Conservation (phyloP, 257 asterid genomes). For the Solanum tacnaense region DNA sequence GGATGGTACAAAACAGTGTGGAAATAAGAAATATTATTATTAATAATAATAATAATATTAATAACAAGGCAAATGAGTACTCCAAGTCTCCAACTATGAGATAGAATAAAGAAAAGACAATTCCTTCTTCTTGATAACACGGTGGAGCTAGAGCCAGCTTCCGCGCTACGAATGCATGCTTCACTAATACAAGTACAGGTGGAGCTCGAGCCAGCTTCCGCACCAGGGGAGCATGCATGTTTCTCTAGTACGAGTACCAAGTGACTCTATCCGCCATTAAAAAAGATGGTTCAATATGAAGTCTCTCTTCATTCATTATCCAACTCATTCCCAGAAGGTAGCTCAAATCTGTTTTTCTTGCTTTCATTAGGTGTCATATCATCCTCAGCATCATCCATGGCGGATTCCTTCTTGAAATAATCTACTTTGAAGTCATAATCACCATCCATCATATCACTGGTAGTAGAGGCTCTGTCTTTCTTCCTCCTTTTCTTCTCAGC, state of each 20-base stretch:
- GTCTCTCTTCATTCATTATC: slow-evolving; percentile 24
- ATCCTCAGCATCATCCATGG: slow-evolving; percentile 37
- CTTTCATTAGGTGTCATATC: neutral
- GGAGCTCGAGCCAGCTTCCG: neutral
- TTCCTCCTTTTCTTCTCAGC: slow-evolving; percentile 62
- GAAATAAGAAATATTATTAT: neutral
- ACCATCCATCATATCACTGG: slow-evolving; percentile 34
- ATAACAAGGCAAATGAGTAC: neutral
- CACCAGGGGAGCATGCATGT: neutral
- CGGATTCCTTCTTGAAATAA: slow-evolving; percentile 27
- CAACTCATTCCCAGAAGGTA: slow-evolving; percentile 57
- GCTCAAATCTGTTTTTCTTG: slow-evolving; percentile 42
- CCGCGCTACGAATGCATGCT: neutral
- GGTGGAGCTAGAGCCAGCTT: neutral
- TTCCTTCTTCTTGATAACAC: neutral
- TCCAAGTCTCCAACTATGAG: neutral
- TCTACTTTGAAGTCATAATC: slow-evolving; percentile 77
- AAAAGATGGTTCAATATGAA: neutral
- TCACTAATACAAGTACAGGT: neutral
- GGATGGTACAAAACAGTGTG: neutral
- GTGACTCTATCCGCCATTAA: neutral
- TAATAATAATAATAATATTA: neutral
- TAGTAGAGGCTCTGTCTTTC: slow-evolving; percentile 27
- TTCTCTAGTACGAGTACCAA: neutral
- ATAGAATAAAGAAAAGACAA: neutral